Base-by-base conservation (phyloP, 768 basidiomycete species). In the Mycena vitilis region DNA sequence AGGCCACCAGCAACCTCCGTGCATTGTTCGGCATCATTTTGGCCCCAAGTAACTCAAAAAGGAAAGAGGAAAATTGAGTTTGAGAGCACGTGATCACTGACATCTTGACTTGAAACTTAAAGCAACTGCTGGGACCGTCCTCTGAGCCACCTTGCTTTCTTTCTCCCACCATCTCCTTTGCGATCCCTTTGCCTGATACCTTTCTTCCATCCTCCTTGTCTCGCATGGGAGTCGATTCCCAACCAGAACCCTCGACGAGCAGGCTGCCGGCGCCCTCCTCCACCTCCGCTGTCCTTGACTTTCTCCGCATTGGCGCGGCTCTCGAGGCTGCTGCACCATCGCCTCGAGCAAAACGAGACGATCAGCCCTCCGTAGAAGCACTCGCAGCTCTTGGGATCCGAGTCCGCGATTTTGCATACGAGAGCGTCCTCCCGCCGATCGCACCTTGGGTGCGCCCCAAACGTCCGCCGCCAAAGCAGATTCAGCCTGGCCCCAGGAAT, bases 381-480 rank as follows among this genome's bases (percentile, higher is more conserved):
- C 73, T 82, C 37, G 75, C 77, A 67, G 74, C 68, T 20, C 65
- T 78, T 13, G 83, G 86, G 4, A 80, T 85, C 63, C 84, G 82
- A 81, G 82, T 81, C 76, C 85, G 80, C 81, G 87, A 72, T 54
- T 72, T 89, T 82, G 90, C 87, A 18, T 90, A 88, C 79, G 89
- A 91, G 77, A 89, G 83, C 78, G 88, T 80, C 34, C 79, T 92
- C 53, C 89, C 91, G 2, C 88, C 89, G 11, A 83, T 93, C 47
- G 81, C 79, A 37, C 82, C 89, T 2, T 85, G 87, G 30, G 83
- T 54, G 22, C 54, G 38, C 20, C 37, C 54, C n/a, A 12, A 4
- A n/a, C 37, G 37, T 81, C 20, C 82, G 82, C 22, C 83, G 84
- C 23, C 89, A 30, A 30, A 30, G 30, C 30, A 87, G 74, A 77